phyloP scores from a whole-genome alignment of 176 grass and related monocot genomes.

The Pontederia paniculata region DNA sequence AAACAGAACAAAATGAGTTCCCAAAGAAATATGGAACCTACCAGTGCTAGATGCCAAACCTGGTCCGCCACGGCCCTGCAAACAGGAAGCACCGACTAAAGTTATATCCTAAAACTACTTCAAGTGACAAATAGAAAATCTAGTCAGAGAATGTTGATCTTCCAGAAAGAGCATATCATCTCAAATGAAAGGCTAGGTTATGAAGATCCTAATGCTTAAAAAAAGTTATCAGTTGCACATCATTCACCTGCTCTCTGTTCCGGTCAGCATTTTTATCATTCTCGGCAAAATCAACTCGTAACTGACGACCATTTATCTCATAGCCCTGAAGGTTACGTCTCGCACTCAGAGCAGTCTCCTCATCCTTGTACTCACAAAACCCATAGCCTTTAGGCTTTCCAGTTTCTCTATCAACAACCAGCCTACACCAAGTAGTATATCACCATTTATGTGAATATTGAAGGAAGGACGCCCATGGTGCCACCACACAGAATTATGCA shows the following conservation, averaged over 20 bases:
- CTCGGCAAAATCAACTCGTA: constrained; percentile 99
- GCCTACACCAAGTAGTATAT: constrained; percentile 37
- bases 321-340: constrained; percentile 95
- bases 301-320: constrained; percentile 91
- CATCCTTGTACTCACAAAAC: constrained; percentile 98
- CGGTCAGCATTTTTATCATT: constrained; percentile 92
- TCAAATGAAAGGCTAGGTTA: neutral
- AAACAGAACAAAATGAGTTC: constrained; percentile 5
- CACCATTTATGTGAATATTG: neutral
- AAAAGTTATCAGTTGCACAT: constrained; percentile 30
- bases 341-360: constrained; percentile 96
- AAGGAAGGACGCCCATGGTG: no score
- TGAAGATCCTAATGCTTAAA: constrained; percentile 12
- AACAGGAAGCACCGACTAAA: constrained; percentile 9
- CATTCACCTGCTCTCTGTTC: constrained; percentile 91
- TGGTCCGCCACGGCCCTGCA: constrained; percentile 96
- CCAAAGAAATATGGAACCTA: constrained; percentile 19
- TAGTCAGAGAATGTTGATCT: no score
- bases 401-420: constrained; percentile 93
- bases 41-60: constrained; percentile 66
- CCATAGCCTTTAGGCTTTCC: constrained; percentile 96
- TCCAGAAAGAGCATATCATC: no score
- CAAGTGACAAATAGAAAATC: no score
- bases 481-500: neutral
- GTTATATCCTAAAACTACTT: neutral